These are phyloP conservation scores for Parasarocladium wereldwijsianum DNA, from an alignment of 2,329 filamentous ascomycete species.

Conservation along the genomic window DNA sequence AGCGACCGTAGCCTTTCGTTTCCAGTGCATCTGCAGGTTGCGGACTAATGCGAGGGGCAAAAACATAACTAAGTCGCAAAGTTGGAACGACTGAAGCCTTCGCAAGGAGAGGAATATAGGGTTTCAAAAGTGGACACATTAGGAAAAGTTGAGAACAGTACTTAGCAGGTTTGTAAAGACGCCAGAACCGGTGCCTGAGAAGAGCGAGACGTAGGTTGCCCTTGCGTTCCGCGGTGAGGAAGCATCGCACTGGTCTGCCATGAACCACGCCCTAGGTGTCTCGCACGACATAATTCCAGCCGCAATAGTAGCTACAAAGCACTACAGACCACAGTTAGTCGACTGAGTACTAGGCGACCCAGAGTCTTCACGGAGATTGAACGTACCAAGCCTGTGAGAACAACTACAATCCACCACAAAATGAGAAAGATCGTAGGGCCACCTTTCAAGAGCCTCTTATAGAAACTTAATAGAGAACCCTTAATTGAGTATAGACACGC, in stretches of 20 bases:
- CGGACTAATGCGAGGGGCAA: conserved; percentile 6
- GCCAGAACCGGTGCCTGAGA: conserved; percentile 7
- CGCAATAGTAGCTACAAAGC: conserved; percentile 6
- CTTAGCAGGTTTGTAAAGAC: conserved; percentile 7
- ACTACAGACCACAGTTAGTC: conserved; percentile 2
- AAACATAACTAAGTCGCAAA: conserved; percentile 6
- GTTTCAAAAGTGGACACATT: neutral
- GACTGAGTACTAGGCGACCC: neutral
- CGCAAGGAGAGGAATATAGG: neutral
- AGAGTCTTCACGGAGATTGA: neutral
- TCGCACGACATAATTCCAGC: conserved; percentile 7
- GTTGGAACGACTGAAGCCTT: neutral
- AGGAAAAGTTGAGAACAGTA: conserved; percentile 1
- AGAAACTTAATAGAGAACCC: conserved; percentile 5
- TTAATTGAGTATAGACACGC: conserved; percentile 7
- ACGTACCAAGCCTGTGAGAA: conserved; percentile 5
- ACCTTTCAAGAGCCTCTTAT: conserved; percentile 6
- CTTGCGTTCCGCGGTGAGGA: conserved; percentile 5
- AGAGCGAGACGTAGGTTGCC: conserved; percentile 5
- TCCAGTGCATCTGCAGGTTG: conserved; percentile 7
- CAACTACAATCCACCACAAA: conserved; percentile 7
- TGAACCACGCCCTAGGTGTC: conserved; percentile 7
- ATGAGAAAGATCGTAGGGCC: conserved; percentile 4
- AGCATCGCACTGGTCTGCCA: conserved; percentile 4
- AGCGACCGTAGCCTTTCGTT: conserved; percentile 7